Conservation (phyloP, 192 early-diverging fungal species). For the Physocladia obscura region DNA sequence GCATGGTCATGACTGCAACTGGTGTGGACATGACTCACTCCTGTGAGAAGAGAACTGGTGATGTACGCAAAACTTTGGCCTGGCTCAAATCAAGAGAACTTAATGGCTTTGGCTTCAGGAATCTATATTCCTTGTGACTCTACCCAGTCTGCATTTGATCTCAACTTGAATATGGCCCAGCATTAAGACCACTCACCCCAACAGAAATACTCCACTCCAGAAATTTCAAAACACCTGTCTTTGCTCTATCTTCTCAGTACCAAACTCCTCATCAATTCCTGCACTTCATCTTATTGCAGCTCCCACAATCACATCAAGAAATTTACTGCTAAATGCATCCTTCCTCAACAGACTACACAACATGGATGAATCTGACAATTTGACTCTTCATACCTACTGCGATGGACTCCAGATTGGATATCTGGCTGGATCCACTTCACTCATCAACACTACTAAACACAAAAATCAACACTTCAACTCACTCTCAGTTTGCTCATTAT, state of each 20-base stretch:
- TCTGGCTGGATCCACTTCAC: not conserved
- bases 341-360: not conserved
- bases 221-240: not conserved
- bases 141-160: not conserved
- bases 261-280: not conserved
- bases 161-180: not conserved
- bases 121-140: not conserved
- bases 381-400: not conserved
- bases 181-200: not conserved
- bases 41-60: too few species aligned
- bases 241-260: too few species aligned
- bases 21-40: too few species aligned
- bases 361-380: not conserved
- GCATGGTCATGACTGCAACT: too few species aligned
- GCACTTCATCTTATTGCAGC: not conserved
- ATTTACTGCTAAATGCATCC: not conserved
- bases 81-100: too few species aligned
- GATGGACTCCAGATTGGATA: not conserved
- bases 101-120: not conserved
- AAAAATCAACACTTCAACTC: not conserved
- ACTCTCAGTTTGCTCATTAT: not conserved
- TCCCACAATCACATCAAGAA: not conserved
- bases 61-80: too few species aligned
- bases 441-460: not conserved
- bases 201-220: not conserved